Percentiles rank a stretch among this genome's conserved stretches.
Conservation (phyloP, 148 eudicot species). For the Rhododendron kiyosumense region DNA sequence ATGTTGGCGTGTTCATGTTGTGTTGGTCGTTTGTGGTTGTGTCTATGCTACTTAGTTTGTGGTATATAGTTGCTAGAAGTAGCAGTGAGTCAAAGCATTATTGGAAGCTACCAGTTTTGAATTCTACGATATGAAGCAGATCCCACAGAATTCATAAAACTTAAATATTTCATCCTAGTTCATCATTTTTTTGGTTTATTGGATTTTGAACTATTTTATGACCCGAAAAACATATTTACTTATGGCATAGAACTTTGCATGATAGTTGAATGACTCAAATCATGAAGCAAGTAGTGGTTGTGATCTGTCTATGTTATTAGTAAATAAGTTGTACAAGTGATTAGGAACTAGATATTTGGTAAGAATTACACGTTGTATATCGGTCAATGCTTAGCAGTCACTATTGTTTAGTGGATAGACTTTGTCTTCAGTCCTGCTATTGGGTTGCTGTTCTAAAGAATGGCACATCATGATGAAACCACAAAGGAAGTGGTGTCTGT, state of each 20-base stretch:
- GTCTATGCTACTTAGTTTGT: too few species aligned
- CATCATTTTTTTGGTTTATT: neutral
- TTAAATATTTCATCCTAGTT: neutral
- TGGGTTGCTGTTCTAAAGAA: neutral
- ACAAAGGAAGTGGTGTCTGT: neutral
- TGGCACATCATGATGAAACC: neutral
- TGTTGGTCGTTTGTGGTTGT: too few species aligned
- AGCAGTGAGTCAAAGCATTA: too few species aligned
- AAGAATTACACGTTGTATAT: neutral
- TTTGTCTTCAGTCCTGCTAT: neutral
- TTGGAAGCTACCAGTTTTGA: too few species aligned
- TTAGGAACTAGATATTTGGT: neutral
- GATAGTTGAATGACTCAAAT: neutral
- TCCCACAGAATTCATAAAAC: neutral
- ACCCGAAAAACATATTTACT: neutral
- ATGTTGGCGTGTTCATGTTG: too few species aligned
- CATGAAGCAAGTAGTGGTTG: neutral
- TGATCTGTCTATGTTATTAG: neutral
- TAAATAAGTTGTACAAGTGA: neutral
- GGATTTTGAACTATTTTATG: neutral
- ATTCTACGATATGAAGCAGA: neutral
- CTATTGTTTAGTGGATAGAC: neutral
- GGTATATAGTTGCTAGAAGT: too few species aligned
- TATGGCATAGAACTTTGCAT: neutral
- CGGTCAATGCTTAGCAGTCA: neutral